Conservation (phyloP, 225 moss, liverwort and hornwort species). For the Straminergon stramineum region DNA sequence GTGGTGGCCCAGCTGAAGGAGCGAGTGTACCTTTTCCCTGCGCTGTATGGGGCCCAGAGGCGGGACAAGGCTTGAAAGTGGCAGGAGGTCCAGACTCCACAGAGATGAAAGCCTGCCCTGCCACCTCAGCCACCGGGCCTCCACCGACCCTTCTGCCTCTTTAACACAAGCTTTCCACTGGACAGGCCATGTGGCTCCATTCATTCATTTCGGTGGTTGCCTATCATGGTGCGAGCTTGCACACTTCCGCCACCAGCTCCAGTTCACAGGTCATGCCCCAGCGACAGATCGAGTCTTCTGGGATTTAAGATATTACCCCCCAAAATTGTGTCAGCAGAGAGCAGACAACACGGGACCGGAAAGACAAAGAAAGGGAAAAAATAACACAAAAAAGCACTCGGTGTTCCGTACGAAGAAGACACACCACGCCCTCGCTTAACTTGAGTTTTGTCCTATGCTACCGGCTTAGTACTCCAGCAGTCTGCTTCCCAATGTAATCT, state of each 20-base stretch:
- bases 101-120: slow-evolving; percentile 15
- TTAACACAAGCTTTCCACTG: slow-evolving; percentile 10
- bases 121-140: slow-evolving; percentile 6
- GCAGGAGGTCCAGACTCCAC: not conserved
- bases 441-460: not conserved
- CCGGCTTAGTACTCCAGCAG: not conserved
- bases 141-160: slow-evolving; percentile 7
- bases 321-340: not conserved
- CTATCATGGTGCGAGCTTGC: slow-evolving; percentile 10
- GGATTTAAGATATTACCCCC: not conserved
- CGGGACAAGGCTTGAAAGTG: not conserved
- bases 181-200: slow-evolving; percentile 17
- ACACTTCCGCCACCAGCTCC: slow-evolving; percentile 19
- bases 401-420: not conserved
- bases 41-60: slow-evolving; percentile 16
- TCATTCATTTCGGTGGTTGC: slow-evolving; percentile 26
- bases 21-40: not conserved
- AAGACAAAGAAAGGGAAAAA: not conserved
- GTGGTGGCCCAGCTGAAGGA: not conserved
- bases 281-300: not conserved
- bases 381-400: not conserved
- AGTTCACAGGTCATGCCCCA: not conserved
- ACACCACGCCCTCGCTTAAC: not conserved
- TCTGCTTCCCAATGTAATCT: not conserved
- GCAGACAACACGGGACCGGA: not conserved